These are phyloP conservation scores for Neonothopanus nambi DNA, from an alignment of 1,284 basidiomycete genomes.

Conservation along the genomic window DNA sequence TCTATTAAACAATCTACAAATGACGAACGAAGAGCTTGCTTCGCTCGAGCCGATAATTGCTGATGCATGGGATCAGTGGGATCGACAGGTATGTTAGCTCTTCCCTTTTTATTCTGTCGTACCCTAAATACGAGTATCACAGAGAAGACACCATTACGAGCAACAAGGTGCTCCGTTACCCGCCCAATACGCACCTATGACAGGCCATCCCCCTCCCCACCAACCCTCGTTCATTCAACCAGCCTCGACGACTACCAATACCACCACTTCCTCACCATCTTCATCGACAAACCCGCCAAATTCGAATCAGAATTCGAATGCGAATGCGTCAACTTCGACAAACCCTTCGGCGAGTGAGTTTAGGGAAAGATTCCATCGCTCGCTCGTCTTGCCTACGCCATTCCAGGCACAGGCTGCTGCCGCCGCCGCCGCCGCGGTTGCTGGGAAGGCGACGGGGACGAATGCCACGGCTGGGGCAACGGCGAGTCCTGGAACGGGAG, in stretches of 20 bases:
- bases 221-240: too few species aligned
- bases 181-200: too few species aligned
- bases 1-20: constrained; percentile 64
- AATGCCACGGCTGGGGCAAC: too few species aligned
- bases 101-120: too few species aligned
- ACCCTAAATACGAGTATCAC: too few species aligned
- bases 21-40: constrained; percentile 77
- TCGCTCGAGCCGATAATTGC: constrained; percentile 76
- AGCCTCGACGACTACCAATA: too few species aligned
- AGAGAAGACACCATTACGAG: too few species aligned
- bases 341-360: constrained; percentile 57
- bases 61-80: constrained; percentile 81
- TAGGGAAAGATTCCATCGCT: constrained; percentile 67
- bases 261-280: too few species aligned
- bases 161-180: too few species aligned
- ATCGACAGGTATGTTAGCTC: constrained; percentile 74
- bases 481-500: too few species aligned
- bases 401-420: constrained; percentile 38
- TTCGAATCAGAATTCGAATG: constrained; percentile 26
- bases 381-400: constrained; percentile 64
- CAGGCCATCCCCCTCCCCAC: too few species aligned
- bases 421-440: constrained; percentile 7
- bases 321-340: constrained; percentile 17
- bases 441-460: too few species aligned
- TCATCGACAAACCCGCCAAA: constrained; percentile 24